These are phyloP conservation scores for Cornus florida DNA, from an alignment of 148 eudicot species.

Conservation along the genomic window DNA sequence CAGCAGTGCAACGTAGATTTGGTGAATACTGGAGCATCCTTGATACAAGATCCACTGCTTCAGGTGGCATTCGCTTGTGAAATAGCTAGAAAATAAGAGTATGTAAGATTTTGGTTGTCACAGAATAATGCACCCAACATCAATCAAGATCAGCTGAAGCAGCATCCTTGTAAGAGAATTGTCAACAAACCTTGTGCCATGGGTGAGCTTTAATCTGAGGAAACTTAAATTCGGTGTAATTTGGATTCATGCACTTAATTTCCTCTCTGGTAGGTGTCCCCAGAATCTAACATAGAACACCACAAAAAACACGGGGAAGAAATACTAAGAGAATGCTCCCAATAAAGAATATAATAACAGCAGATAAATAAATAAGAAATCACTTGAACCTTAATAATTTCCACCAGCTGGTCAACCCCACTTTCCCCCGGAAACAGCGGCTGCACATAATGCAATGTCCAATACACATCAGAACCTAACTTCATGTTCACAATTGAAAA, in stretches of 20 bases:
- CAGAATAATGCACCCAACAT: not conserved
- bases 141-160: not conserved
- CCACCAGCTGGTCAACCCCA: constrained; percentile 85
- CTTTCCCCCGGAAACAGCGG: constrained; percentile 91
- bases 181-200: constrained; percentile 82
- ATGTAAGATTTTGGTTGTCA: constrained; percentile 14
- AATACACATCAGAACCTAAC: constrained; percentile 17
- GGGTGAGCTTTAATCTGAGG: constrained; percentile 99
- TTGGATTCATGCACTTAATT: constrained; percentile 89
- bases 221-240: constrained; percentile 80
- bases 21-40: constrained; percentile 92
- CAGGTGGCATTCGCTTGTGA: constrained; percentile 74
- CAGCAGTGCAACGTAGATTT: constrained; percentile 78
- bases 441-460: constrained; percentile 39
- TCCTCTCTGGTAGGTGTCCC: constrained; percentile 96
- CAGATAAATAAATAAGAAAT: not conserved
- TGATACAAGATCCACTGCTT: constrained; percentile 88
- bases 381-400: constrained; percentile 60
- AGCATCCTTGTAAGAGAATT: not conserved
- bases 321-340: constrained; percentile 2
- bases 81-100: constrained; percentile 51
- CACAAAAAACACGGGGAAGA: not conserved
- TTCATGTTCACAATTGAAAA: not conserved
- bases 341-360: not conserved
- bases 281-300: constrained; percentile 45